A percentile compares a stretch with the other conserved stretches of the same genome.
Conservation (phyloP, 345 rosid species). For the Sapria himalayana region DNA sequence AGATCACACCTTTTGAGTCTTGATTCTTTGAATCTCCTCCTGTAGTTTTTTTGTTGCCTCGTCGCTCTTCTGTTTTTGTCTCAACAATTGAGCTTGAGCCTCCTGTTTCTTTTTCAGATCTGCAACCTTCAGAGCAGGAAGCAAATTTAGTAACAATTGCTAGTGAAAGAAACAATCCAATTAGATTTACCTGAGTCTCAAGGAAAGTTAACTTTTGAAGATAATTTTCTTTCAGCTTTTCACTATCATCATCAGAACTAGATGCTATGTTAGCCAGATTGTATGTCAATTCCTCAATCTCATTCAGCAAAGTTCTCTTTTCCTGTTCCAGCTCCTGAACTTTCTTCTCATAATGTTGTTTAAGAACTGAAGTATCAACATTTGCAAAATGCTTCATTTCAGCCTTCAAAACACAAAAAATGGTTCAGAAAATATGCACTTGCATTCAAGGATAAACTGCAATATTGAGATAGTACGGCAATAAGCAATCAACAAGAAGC, state of each 20-base stretch:
- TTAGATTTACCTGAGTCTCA: slow-evolving; percentile 54
- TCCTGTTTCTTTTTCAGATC: slow-evolving; percentile 91
- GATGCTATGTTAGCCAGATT: slow-evolving; percentile 60
- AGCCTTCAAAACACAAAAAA: slow-evolving; percentile 34
- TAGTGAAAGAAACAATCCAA: slow-evolving; percentile 1
- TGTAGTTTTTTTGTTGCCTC: slow-evolving; percentile 65
- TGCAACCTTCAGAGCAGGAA: slow-evolving; percentile 32
- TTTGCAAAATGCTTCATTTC: slow-evolving; percentile 66
- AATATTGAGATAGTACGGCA: too few species aligned
- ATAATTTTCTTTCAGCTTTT: slow-evolving; percentile 62
- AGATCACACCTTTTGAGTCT: slow-evolving; percentile 49
- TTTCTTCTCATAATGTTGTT: slow-evolving; percentile 88
- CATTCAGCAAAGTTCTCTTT: slow-evolving; percentile 73
- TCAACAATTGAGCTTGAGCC: slow-evolving; percentile 80
- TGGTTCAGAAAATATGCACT: too few species aligned
- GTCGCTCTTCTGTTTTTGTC: slow-evolving; percentile 92
- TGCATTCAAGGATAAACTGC: too few species aligned
- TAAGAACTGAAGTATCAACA: slow-evolving; percentile 66
- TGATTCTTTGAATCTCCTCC: slow-evolving; percentile 85
- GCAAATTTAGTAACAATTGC: slow-evolving; percentile 3
- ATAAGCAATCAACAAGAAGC: too few species aligned
- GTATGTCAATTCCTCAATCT: slow-evolving; percentile 56
- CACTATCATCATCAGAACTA: slow-evolving; percentile 56
- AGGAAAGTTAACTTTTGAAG: slow-evolving; percentile 77
- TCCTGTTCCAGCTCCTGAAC: slow-evolving; percentile 73